Evolutionary conservation across 106 monocot species (phyloP).

Genomic region (Allium cepa): DNA sequence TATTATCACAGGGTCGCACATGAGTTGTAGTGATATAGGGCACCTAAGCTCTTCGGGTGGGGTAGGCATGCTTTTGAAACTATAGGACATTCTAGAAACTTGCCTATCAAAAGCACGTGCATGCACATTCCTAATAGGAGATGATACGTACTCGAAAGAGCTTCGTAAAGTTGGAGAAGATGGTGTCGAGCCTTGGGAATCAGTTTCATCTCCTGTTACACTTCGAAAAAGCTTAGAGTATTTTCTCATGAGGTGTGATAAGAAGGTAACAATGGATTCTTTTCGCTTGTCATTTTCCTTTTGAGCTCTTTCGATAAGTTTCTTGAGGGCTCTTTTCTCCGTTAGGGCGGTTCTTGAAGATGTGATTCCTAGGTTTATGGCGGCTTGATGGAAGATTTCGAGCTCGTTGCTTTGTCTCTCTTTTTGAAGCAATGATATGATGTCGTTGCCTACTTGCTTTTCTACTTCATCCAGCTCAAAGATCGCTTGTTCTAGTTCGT

Average conservation of each 20-base stretch:
- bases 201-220: constrained; percentile 52
- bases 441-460: constrained; percentile 50
- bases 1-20: constrained; percentile 96
- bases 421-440: constrained; percentile 68
- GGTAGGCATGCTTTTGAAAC: constrained; percentile 37
- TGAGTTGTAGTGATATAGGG: constrained; percentile 85
- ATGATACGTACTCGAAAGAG: constrained; percentile 13
- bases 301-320: constrained; percentile 58
- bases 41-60: constrained; percentile 87
- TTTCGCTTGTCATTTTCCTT: constrained; percentile 62
- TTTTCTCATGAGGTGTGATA: constrained; percentile 76
- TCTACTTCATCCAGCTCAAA: constrained; percentile 64
- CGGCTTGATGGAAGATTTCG: constrained; percentile 68
- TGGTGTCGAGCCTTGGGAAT: constrained; percentile 68
- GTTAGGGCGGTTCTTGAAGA: constrained; percentile 75
- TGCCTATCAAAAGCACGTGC: constrained; percentile 27
- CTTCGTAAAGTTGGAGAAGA: constrained; percentile 41
- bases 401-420: constrained; percentile 55
- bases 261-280: constrained; percentile 59
- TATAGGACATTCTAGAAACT: constrained; percentile 38
- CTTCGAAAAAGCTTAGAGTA: constrained; percentile 76
- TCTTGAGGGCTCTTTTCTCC: constrained; percentile 85
- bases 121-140: constrained; percentile 2
- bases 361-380: constrained; percentile 53
- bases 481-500: constrained; percentile 39